Evolutionary conservation across 768 basidiomycete species (phyloP).

Genomic region (Antrodiella citrinella): DNA sequence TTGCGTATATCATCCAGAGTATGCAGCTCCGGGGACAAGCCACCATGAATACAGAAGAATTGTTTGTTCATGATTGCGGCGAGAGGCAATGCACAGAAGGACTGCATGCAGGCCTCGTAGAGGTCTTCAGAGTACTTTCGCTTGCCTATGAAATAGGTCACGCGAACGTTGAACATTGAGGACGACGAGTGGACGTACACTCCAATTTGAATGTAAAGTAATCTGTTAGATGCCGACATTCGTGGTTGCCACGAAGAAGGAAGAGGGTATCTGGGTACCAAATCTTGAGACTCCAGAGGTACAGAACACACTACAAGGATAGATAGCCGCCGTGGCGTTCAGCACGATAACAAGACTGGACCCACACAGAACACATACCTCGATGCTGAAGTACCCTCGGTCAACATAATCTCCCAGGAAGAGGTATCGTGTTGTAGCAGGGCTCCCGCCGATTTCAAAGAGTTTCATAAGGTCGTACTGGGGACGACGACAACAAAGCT

Average conservation of each 20-base stretch:
- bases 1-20: conserved; percentile 91
- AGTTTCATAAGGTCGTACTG: conserved; percentile 77
- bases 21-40: conserved; percentile 89
- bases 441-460: conserved; percentile 70
- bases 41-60: conserved; percentile 97
- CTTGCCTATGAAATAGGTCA: conserved; percentile 52
- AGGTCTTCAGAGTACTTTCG: conserved; percentile 97
- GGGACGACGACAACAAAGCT: conserved; percentile 3
- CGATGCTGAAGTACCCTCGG: conserved; percentile 69
- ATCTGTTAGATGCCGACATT: conserved; percentile 96
- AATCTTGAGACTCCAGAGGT: conserved; percentile 97
- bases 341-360: conserved; percentile 1
- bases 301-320: conserved; percentile 76
- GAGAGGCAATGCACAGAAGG: conserved; percentile 90
- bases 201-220: conserved; percentile 99
- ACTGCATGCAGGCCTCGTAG: conserved; percentile 97
- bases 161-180: background rate
- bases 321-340: conserved; percentile 5
- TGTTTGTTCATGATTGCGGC: conserved; percentile 99
- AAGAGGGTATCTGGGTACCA: conserved; percentile 98
- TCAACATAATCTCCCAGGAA: conserved; percentile 75
- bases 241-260: conserved; percentile 95
- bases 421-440: conserved; percentile 64
- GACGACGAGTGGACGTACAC: conserved; percentile 47
- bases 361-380: conserved; percentile 30